A percentile compares a stretch with the other conserved stretches of the same genome.
Conservation (phyloP, 2,329 filamentous ascomycete species). For the Clarireedia paspali region DNA sequence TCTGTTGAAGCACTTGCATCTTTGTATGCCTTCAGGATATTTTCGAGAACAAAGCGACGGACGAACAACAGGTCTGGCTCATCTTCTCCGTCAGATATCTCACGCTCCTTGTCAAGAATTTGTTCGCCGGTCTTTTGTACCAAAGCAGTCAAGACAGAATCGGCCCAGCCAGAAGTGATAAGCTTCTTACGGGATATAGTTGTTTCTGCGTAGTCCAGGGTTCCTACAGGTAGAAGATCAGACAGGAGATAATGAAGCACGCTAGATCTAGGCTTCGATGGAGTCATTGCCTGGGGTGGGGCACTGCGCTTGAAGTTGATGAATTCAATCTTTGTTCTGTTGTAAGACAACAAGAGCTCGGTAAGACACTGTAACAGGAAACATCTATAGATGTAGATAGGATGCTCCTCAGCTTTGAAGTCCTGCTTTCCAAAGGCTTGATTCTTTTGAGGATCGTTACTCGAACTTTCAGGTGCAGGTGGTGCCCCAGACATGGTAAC, state of each 20-base stretch:
- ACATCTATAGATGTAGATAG: conserved; percentile 93
- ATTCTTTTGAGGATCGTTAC: conserved; percentile 17
- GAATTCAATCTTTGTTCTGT: conserved; percentile 92
- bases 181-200: conserved; percentile 74
- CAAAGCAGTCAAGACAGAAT: conserved; percentile 77
- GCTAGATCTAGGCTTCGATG: conserved; percentile 86
- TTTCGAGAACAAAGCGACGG: conserved; percentile 89
- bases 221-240: conserved; percentile 60
- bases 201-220: conserved; percentile 63
- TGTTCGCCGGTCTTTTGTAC: conserved; percentile 83
- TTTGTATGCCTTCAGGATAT: conserved; percentile 84
- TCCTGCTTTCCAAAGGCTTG: conserved; percentile 62
- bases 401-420: conserved; percentile 89
- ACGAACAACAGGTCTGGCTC: conserved; percentile 85
- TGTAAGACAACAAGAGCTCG: conserved; percentile 87
- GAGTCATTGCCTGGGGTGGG: conserved; percentile 70
- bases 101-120: conserved; percentile 47
- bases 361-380: conserved; percentile 89
- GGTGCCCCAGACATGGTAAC: conserved; percentile 18
- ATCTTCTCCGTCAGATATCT: conserved; percentile 61
- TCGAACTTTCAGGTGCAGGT: conserved; percentile 30
- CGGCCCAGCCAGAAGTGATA: conserved; percentile 78
- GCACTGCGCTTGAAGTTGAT: conserved; percentile 97
- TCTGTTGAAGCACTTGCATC: conserved; percentile 76
- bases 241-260: conserved; percentile 91